A percentile compares a stretch with the other conserved stretches of the same genome.
Conservation (phyloP, 2,329 filamentous ascomycete genomes). For the Phoma sp. region DNA sequence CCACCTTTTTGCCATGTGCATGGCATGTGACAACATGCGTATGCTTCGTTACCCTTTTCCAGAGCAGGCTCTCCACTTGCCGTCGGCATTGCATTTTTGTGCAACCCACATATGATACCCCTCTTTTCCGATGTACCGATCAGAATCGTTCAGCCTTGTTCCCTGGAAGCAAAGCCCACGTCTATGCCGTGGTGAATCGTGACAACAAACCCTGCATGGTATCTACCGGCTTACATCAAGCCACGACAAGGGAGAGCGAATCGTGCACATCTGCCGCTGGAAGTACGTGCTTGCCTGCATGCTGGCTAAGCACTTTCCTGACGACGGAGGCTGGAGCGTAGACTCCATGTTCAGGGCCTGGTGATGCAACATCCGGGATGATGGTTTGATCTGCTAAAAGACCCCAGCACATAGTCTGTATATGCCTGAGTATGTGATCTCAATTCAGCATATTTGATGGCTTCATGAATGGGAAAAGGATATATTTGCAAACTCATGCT, state of each 20-base stretch:
- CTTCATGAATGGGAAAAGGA: not conserved
- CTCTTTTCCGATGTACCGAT: conserved; percentile 12
- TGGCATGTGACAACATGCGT: not conserved
- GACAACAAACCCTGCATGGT: conserved; percentile 3
- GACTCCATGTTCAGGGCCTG: not conserved
- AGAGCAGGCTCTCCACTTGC: conserved; percentile 2
- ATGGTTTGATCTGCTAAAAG: too few species aligned
- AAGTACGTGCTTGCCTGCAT: not conserved
- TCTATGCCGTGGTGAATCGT: not conserved
- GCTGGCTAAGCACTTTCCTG: not conserved
- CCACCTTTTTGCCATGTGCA: not conserved
- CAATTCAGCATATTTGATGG: too few species aligned
- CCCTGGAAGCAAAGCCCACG: not conserved
- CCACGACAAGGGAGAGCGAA: conserved; percentile 7
- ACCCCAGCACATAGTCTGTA: too few species aligned
- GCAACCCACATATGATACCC: conserved; percentile 15
- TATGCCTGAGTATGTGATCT: too few species aligned
- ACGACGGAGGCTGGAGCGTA: not conserved
- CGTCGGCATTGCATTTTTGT: not conserved
- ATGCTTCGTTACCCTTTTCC: not conserved
- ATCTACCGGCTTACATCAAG: not conserved
- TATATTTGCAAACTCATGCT: too few species aligned
- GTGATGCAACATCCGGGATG: not conserved
- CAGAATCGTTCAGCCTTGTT: not conserved
- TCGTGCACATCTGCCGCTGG: not conserved